These are phyloP conservation scores for Tillandsia fasciculata DNA, from an alignment of 176 grass and related monocot genomes.

Conservation along the genomic window DNA sequence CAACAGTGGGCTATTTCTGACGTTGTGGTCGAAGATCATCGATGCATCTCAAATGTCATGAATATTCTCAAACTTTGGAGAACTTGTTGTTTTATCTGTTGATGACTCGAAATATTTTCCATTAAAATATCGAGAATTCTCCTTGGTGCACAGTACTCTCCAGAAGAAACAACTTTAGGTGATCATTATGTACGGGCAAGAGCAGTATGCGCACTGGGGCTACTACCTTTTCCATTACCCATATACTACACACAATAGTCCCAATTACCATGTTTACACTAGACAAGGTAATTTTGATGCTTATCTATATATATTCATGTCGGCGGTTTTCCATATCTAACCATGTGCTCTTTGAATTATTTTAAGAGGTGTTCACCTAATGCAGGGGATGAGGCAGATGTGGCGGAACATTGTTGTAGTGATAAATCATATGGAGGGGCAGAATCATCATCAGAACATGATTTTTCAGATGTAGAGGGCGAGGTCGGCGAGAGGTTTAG, in stretches of 20 bases:
- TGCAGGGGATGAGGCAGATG: conserved; percentile 44
- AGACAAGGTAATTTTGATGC: conserved; percentile 39
- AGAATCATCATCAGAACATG: conserved; percentile 30
- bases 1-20: no score
- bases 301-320: not conserved
- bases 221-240: conserved; percentile 55
- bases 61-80: not conserved
- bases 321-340: not conserved
- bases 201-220: conserved; percentile 63
- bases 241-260: conserved; percentile 45
- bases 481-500: conserved; percentile 81
- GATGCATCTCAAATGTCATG: no score
- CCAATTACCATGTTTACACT: conserved; percentile 47
- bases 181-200: conserved; percentile 71
- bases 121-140: conserved; percentile 6
- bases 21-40: no score
- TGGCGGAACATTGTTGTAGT: conserved; percentile 25
- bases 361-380: conserved; percentile 4
- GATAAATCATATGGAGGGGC: conserved; percentile 23
- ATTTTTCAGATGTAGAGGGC: conserved; percentile 59
- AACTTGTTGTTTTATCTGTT: not conserved
- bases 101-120: not conserved
- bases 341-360: not conserved
- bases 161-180: conserved; percentile 21
- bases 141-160: conserved; percentile 18